Evolutionary conservation across 2,329 filamentous ascomycete species (phyloP).

Genomic region (Calycina herbarum): DNA sequence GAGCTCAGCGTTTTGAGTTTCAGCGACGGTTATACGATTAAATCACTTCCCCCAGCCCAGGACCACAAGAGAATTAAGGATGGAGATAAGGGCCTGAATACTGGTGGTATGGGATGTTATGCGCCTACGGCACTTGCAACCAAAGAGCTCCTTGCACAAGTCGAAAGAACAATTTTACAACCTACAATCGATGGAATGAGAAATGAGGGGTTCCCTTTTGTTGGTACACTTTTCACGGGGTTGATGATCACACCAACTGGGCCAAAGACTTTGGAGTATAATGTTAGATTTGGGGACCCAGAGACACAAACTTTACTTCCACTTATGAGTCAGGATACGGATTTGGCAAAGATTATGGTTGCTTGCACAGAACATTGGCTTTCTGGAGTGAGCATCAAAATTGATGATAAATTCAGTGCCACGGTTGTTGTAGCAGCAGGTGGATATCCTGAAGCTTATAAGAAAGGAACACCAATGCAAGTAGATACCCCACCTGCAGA

Average conservation of each 20-base stretch:
- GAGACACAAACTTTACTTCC: slow-evolving; percentile 86
- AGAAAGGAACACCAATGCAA: slow-evolving; percentile 68
- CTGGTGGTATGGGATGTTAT: slow-evolving; percentile 97
- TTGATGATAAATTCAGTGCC: slow-evolving; percentile 72
- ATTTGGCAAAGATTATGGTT: slow-evolving; percentile 85
- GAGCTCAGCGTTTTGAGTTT: slow-evolving; percentile 92
- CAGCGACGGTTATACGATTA: slow-evolving; percentile 82
- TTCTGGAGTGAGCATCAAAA: slow-evolving; percentile 65
- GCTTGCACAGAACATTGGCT: slow-evolving; percentile 78
- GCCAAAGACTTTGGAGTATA: slow-evolving; percentile 86
- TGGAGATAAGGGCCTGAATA: slow-evolving; percentile 87
- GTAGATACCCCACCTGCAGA: slow-evolving; percentile 48
- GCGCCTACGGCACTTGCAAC: slow-evolving; percentile 82
- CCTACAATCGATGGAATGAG: slow-evolving; percentile 89
- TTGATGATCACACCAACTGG: slow-evolving; percentile 85
- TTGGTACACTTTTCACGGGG: slow-evolving; percentile 82
- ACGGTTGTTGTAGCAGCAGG: slow-evolving; percentile 93
- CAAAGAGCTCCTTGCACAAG: slow-evolving; percentile 68
- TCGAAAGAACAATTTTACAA: slow-evolving; percentile 81
- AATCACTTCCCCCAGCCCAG: slow-evolving; percentile 84
- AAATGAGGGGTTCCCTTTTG: slow-evolving; percentile 71
- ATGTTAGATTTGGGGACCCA: slow-evolving; percentile 88
- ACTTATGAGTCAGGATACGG: slow-evolving; percentile 73
- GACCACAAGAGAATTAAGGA: slow-evolving; percentile 96
- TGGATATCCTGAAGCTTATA: slow-evolving; percentile 85